Percentiles rank a stretch among this genome's conserved stretches.
phyloP scores from a whole-genome alignment of 2,329 filamentous ascomycete genomes.

The Trichoderma hamatum region DNA sequence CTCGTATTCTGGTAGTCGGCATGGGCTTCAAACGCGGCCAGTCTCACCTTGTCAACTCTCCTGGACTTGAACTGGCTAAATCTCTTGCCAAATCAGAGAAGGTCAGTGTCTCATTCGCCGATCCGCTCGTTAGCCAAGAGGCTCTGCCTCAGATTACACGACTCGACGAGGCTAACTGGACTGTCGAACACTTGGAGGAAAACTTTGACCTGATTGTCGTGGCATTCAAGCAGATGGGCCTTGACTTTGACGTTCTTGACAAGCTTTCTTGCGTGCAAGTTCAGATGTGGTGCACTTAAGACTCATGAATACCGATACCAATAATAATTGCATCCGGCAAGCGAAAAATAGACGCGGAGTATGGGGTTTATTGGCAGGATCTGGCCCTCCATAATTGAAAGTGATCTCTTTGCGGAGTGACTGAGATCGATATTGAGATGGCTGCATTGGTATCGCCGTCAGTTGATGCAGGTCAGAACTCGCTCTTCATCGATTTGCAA shows the following conservation, averaged over 20 bases:
- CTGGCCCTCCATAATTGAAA: background rate
- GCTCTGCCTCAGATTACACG: slow-evolving; percentile 46
- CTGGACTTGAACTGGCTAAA: slow-evolving; percentile 48
- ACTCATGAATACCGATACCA: background rate
- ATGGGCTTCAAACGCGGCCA: slow-evolving; percentile 57
- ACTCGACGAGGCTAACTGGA: slow-evolving; percentile 46
- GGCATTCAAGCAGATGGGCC: slow-evolving; percentile 46
- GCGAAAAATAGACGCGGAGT: background rate
- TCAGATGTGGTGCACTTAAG: slow-evolving; percentile 44
- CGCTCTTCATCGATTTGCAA: background rate
- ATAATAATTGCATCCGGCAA: background rate
- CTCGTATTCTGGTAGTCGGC: slow-evolving; percentile 49
- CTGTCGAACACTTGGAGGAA: slow-evolving; percentile 38
- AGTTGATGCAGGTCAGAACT: background rate
- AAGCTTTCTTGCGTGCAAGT: slow-evolving; percentile 41
- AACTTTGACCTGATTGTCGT: slow-evolving; percentile 50
- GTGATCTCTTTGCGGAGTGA: background rate
- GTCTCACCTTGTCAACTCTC: slow-evolving; percentile 51
- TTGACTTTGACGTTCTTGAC: slow-evolving; percentile 47
- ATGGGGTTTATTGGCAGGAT: background rate
- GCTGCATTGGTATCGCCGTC: background rate
- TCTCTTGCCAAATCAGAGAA: slow-evolving; percentile 41
- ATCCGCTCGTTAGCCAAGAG: slow-evolving; percentile 48
- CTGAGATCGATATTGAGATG: background rate
- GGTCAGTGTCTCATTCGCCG: slow-evolving; percentile 49